Percentiles rank a stretch among this genome's conserved stretches.
phyloP scores from a whole-genome alignment of 345 rosid species.

The Aegle marmelos region DNA sequence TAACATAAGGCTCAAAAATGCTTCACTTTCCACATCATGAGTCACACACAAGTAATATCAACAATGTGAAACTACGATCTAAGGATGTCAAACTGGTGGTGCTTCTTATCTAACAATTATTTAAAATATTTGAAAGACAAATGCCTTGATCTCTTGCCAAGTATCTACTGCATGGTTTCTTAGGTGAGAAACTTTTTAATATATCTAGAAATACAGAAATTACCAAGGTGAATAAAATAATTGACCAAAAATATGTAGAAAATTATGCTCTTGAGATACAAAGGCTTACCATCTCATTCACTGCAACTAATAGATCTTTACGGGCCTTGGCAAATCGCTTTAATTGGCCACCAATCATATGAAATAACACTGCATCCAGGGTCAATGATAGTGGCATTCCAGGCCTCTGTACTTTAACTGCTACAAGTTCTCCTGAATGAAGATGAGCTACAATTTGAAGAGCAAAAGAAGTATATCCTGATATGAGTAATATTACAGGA shows the following conservation, averaged over 20 bases:
- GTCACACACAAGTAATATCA: neutral
- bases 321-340: conserved; percentile 92
- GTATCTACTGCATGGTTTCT: neutral
- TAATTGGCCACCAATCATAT: conserved; percentile 92
- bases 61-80: neutral
- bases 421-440: conserved; percentile 95
- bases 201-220: neutral
- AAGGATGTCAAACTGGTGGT: neutral
- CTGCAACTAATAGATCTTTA: conserved; percentile 84
- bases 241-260: neutral
- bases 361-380: conserved; percentile 90
- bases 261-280: conserved; percentile 3
- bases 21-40: neutral
- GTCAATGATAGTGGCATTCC: conserved; percentile 77
- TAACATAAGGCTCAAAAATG: neutral
- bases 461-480: conserved; percentile 24
- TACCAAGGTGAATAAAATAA: neutral
- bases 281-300: conserved; percentile 83
- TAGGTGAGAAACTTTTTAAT: neutral
- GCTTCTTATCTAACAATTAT: neutral
- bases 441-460: conserved; percentile 87
- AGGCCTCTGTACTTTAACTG: conserved; percentile 98
- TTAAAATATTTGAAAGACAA: neutral
- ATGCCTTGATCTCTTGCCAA: neutral
- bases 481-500: conserved; percentile 1